These are phyloP conservation scores for Gigaspora rosea DNA, from an alignment of 192 early-diverging fungal species.

Conservation along the genomic window DNA sequence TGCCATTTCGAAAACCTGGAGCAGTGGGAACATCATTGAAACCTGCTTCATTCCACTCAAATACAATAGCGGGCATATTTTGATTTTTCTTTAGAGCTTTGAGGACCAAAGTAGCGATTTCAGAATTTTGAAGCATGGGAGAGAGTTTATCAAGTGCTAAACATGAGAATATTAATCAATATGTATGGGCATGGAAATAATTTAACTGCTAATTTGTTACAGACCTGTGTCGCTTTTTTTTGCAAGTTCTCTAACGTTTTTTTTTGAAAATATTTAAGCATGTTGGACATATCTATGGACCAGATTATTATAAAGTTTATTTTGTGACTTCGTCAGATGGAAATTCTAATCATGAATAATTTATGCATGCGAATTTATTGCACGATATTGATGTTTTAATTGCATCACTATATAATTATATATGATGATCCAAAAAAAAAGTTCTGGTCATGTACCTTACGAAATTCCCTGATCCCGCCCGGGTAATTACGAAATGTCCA, in stretches of 20 bases:
- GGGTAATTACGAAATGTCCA: no score
- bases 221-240: conserved; percentile 17
- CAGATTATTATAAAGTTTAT: no score
- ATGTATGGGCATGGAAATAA: conserved; percentile 11
- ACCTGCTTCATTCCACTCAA: background rate
- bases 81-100: conserved; percentile 14
- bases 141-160: conserved; percentile 2
- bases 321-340: no score
- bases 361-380: no score
- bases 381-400: no score
- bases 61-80: conserved; percentile 15
- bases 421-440: no score
- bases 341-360: no score
- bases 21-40: conserved; percentile 12
- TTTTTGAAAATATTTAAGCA: conserved; percentile 9
- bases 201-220: conserved; percentile 15
- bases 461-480: no score
- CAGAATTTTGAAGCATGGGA: background rate
- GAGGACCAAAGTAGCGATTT: conserved; percentile 19
- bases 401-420: no score
- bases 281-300: background rate
- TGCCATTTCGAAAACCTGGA: conserved; percentile 15
- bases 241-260: background rate
- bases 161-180: conserved; percentile 4
- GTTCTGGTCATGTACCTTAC: no score